Conservation (phyloP, 371 early-diverging fungal genomes). For the Funneliformis caledonium region DNA sequence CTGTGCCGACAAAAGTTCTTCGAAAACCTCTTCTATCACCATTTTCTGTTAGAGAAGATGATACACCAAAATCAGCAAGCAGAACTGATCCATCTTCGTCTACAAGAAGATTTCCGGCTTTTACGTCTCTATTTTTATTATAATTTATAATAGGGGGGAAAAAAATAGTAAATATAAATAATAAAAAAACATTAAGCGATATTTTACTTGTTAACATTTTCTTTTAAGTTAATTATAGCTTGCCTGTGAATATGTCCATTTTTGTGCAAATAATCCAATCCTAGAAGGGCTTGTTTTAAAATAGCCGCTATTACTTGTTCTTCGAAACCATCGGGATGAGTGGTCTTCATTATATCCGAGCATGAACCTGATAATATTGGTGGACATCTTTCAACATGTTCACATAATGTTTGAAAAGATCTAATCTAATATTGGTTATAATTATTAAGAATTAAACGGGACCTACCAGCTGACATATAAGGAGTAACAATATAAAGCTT, state of each 20-base stretch:
- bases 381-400: slow-evolving; percentile 30
- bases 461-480: slow-evolving; percentile 72
- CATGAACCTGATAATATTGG: slow-evolving; percentile 66
- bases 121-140: slow-evolving; percentile 73
- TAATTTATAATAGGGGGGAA: background rate
- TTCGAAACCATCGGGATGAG: slow-evolving; percentile 83
- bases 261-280: slow-evolving; percentile 84
- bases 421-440: background rate
- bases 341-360: slow-evolving; percentile 87
- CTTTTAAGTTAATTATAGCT: background rate
- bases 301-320: slow-evolving; percentile 84
- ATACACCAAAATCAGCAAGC: slow-evolving; percentile 92
- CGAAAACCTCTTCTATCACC: slow-evolving; percentile 76
- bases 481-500: slow-evolving; percentile 87
- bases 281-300: slow-evolving; percentile 84
- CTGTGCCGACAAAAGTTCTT: slow-evolving; percentile 90
- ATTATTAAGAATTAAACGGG: background rate
- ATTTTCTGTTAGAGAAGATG: slow-evolving; percentile 76
- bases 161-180: background rate
- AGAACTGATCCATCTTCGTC: slow-evolving; percentile 84
- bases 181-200: background rate
- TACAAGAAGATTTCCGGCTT: slow-evolving; percentile 87
- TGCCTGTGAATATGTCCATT: slow-evolving; percentile 84
- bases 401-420: slow-evolving; percentile 15
- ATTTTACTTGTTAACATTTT: background rate